Conservation (phyloP, 1,284 basidiomycete genomes). For the Porogramme epimiltina region DNA sequence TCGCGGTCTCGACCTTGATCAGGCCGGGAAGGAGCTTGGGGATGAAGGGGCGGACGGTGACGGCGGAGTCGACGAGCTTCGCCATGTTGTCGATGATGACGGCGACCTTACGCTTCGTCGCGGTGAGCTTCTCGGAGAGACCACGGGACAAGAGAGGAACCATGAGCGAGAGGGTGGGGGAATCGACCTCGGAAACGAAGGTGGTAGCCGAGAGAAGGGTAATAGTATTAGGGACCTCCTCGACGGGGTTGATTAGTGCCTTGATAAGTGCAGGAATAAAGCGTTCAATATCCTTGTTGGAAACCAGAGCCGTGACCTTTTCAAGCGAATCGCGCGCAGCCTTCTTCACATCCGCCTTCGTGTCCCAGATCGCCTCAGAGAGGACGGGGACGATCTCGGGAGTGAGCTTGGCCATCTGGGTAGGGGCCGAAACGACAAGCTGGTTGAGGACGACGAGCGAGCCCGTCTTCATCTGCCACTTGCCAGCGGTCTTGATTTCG, state of each 20-base stretch:
- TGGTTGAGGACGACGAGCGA: constrained; percentile 86
- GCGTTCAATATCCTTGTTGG: constrained; percentile 99
- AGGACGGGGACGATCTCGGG: constrained; percentile 97
- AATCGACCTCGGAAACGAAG: constrained; percentile 99
- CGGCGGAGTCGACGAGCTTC: constrained; percentile 94
- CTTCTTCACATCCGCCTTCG: constrained; percentile 99
- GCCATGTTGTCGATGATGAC: constrained; percentile 99
- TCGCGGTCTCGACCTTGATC: constrained; percentile 89
- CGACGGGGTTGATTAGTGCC: constrained; percentile 97
- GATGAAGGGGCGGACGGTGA: constrained; percentile 95
- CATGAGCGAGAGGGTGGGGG: constrained; percentile 98
- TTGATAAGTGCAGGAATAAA: constrained; percentile 98
- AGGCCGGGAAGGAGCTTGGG: constrained; percentile 94
- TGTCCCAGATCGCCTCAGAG: constrained; percentile 98
- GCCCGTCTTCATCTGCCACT: constrained; percentile 99
- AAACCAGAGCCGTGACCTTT: constrained; percentile 91
- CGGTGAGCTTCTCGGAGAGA: constrained; percentile 92
- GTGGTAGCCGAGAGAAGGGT: constrained; percentile 97
- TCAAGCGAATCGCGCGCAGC: constrained; percentile 94
- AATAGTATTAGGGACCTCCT: constrained; percentile 98
- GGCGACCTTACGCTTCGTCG: constrained; percentile 96
- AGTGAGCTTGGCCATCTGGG: constrained; percentile 89
- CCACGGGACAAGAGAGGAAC: constrained; percentile 97
- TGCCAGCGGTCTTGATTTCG: constrained; percentile 95
- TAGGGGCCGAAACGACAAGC: constrained; percentile 84